Evolutionary conservation across 257 asterid species (phyloP).

Genomic region (Solanum corneliomulleri): DNA sequence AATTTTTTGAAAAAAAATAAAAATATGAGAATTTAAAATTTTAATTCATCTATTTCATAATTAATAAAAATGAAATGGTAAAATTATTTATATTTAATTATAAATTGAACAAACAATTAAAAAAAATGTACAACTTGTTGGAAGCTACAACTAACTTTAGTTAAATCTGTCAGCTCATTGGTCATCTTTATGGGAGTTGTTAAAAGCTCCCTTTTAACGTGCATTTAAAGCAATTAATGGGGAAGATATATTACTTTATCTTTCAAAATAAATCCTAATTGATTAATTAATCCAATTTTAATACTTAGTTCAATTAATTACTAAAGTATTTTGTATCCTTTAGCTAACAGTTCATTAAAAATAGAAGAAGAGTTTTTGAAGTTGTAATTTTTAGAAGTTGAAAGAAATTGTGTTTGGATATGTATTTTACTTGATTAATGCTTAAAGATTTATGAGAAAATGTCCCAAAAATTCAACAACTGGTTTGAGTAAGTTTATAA

Average conservation of each 20-base stretch:
- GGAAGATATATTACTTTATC: background rate
- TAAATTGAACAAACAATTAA: too few relatives aligned
- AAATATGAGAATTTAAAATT: too few relatives aligned
- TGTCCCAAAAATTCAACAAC: background rate
- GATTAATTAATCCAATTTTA: background rate
- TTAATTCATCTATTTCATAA: too few relatives aligned
- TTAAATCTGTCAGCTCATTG: background rate
- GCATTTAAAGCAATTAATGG: background rate
- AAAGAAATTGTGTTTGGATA: too few relatives aligned
- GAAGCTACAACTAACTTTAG: background rate
- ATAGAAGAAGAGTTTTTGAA: too few relatives aligned
- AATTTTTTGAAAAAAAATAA: too few relatives aligned
- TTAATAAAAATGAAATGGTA: too few relatives aligned
- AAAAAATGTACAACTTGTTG: background rate
- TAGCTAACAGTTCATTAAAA: background rate
- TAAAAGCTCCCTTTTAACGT: background rate
- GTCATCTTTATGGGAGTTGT: background rate
- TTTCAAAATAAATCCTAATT: background rate
- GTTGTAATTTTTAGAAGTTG: background rate
- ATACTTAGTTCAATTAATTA: too few relatives aligned
- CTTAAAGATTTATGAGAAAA: too few relatives aligned
- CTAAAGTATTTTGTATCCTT: background rate
- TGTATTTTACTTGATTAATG: background rate
- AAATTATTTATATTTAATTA: too few relatives aligned
- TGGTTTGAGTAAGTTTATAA: too few relatives aligned